Evolutionary conservation across 2,329 filamentous ascomycete species (phyloP).

Genomic region (Plectosphaerella cucumerina): DNA sequence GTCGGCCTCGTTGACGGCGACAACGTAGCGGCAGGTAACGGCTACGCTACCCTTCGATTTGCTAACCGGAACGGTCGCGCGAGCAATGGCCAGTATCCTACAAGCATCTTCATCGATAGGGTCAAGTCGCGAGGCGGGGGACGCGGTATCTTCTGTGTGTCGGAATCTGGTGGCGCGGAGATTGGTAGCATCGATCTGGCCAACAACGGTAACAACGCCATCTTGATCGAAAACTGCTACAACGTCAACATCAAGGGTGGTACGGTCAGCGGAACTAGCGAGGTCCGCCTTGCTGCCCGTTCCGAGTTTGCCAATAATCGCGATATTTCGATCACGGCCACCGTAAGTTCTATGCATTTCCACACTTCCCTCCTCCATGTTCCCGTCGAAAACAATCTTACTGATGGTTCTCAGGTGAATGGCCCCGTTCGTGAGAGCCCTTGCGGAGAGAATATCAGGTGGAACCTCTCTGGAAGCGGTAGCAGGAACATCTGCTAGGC

Average conservation of each 20-base stretch:
- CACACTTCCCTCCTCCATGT: background rate
- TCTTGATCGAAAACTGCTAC: conserved; percentile 58
- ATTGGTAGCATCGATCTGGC: conserved; percentile 46
- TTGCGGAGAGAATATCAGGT: conserved; percentile 48
- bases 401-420: conserved; percentile 35
- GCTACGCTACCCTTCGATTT: conserved; percentile 53
- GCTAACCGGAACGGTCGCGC: conserved; percentile 52
- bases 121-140: conserved; percentile 53
- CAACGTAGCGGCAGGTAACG: conserved; percentile 47
- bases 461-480: conserved; percentile 44
- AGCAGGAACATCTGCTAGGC: conserved; percentile 33
- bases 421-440: conserved; percentile 46
- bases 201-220: conserved; percentile 50
- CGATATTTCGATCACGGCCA: conserved; percentile 47
- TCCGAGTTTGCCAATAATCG: conserved; percentile 49
- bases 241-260: conserved; percentile 46
- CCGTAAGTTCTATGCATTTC: conserved; percentile 47
- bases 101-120: conserved; percentile 48
- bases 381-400: background rate
- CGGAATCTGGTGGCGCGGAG: conserved; percentile 47
- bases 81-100: conserved; percentile 41
- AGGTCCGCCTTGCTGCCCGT: conserved; percentile 49
- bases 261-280: conserved; percentile 48
- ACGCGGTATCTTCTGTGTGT: conserved; percentile 54
- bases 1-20: conserved; percentile 52